Evolutionary conservation across 164 flowering plant genomes (phyloP), one percentile per base, ranked within the genome.

Genomic region (Berberis vulgaris): DNA sequence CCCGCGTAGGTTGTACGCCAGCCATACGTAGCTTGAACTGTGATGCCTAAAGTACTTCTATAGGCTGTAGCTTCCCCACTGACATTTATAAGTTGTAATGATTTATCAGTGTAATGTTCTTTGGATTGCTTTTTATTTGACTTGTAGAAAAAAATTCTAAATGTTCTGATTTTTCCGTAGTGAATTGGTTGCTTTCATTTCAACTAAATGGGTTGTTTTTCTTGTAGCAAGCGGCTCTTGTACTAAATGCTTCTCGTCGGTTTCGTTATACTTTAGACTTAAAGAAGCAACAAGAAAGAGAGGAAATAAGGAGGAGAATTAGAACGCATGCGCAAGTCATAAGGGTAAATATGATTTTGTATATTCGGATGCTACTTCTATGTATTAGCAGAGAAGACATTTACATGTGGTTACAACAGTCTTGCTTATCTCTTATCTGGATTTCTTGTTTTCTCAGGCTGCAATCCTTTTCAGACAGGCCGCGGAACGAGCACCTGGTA

Each of bases 201-300:
- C 13, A 10, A 42, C 45, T 65, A 2, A 62, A 7, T 63, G 62
- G 7, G 49, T 63, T 59, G 50, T 41, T 55, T 40, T 62, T 74
- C 10, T 57, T 57, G 60, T 71, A 93, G 99, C 93, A 87, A 89
- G 99, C 99, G 5, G 97, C 99, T 4, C 89, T 94, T 68, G 99
- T 91, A 61, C 77, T 94, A 13, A 94, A 94, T 89, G 99, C 99
- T 69, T 91, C 97, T 61, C 87, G 99, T 5, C 83, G 99, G 69
- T 94, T 94, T 68, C 87, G 99, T 0, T 94, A 94, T 71, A 94
- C 99, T 11, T 72, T 94, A 80, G 97, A 94, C 79, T 70, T 94
- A 78, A 89, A 84, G 72, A 91, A 72, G 76, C 88, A 84, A 79
- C 89, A 86, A 75, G 97, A 91, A 67, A 86, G 78, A 77, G 78